Percentiles rank a stretch among this genome's conserved stretches.
phyloP scores from a whole-genome alignment of 345 rosid species.

The Iberis pinnata region DNA sequence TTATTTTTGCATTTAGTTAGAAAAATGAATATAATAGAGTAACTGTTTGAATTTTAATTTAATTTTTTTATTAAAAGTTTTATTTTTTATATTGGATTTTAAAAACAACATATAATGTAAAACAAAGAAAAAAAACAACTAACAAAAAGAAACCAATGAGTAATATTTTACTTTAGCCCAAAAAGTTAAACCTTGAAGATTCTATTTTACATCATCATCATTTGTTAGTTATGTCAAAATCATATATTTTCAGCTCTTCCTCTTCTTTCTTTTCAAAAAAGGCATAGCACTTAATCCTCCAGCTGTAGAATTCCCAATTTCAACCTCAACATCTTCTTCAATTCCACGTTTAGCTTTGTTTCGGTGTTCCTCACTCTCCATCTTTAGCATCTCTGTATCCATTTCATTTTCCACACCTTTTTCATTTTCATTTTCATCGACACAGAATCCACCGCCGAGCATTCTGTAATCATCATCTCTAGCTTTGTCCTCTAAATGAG shows the following conservation, averaged over 20 bases:
- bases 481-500: constrained; percentile 21
- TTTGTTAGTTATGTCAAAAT: not conserved
- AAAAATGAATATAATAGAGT: no score
- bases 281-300: constrained; percentile 32
- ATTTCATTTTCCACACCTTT: constrained; percentile 22
- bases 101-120: no score
- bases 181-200: no score
- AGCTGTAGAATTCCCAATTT: constrained; percentile 25
- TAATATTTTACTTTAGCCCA: no score
- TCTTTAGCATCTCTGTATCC: constrained; percentile 14
- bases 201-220: no score
- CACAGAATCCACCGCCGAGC: constrained; percentile 71
- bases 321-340: constrained; percentile 6
- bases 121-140: no score
- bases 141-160: no score
- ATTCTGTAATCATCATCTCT: constrained; percentile 36
- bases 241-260: constrained; percentile 5
- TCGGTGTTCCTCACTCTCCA: constrained; percentile 10
- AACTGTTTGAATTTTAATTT: no score
- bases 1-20: no score
- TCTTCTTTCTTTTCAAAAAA: constrained; percentile 31
- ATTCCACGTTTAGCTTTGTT: constrained; percentile 19
- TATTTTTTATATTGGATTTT: no score
- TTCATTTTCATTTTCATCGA: constrained; percentile 48
- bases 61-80: no score